Evolutionary conservation across 1,139 yeast species (phyloP).

Genomic region (Suhomyces yuchorum): DNA sequence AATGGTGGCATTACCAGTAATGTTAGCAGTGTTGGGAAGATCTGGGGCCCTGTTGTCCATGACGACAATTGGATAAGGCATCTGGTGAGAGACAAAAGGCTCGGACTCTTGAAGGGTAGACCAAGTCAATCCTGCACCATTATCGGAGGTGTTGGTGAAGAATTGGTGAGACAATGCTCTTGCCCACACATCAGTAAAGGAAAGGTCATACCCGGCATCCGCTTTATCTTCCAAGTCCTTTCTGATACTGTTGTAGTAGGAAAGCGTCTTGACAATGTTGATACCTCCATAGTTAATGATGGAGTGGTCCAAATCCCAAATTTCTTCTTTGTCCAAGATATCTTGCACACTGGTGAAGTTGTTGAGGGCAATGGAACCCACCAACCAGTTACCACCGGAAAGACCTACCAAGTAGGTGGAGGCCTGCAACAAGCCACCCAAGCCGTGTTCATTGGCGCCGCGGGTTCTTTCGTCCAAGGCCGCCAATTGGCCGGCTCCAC

Average conservation of each 20-base stretch:
- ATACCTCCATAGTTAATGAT: constrained; percentile 72
- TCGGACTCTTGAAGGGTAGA: constrained; percentile 57
- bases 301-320: constrained; percentile 72
- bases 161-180: constrained; percentile 78
- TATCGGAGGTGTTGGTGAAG: constrained; percentile 56
- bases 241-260: constrained; percentile 56
- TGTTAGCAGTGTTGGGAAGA: constrained; percentile 40
- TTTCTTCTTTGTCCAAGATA: constrained; percentile 48
- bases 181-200: constrained; percentile 95
- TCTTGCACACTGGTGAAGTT: constrained; percentile 76
- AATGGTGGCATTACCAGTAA: constrained; percentile 61
- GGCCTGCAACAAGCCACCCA: constrained; percentile 78
- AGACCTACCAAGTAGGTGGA: constrained; percentile 77
- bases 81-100: constrained; percentile 57
- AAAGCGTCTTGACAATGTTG: constrained; percentile 57
- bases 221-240: constrained; percentile 61
- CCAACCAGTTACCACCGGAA: constrained; percentile 87
- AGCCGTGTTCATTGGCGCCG: constrained; percentile 58
- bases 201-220: constrained; percentile 75
- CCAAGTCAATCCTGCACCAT: constrained; percentile 68
- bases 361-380: constrained; percentile 77
- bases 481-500: constrained; percentile 31
- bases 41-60: constrained; percentile 76
- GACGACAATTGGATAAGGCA: constrained; percentile 85
- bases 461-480: constrained; percentile 28